Base-by-base conservation (phyloP, 2,329 filamentous ascomycete species). In the Ilyonectria sp. region DNA sequence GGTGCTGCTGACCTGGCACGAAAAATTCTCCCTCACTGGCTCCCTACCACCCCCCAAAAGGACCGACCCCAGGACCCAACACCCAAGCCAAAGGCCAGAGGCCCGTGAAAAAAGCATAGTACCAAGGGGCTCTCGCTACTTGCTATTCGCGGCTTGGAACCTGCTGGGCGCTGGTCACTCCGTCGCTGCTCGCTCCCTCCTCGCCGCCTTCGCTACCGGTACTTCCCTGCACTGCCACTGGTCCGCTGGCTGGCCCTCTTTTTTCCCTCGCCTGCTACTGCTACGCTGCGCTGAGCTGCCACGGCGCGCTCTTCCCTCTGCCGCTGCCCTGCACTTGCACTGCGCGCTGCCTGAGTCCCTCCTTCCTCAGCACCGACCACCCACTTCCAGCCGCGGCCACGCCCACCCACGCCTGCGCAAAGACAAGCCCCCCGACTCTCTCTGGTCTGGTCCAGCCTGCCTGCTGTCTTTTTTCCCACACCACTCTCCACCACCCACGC, bases 401-500 rank as follows among this genome's bases (percentile, higher is more conserved):
- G 43, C 56, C 40, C 40, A 31, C 35, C 59, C 49, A 60, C 63
- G 54, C 55, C 46, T 29, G 37, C 50, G 46, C 56, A 70, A 59
- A 69, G 68, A 53, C 49, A 53, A 53, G 60, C 68, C 55, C 62
- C 58, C 67, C 63, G 52, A 71, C 63, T 70, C 70, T 73, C 63
- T 69, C 67, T 75, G 71, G 71, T 70, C 70, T 69, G 71, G 71
- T 66, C 65, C 53, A 26, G 56, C 65, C 61, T 60, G 59, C 65
- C 50, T 56, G 50, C 63, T 68, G 56, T 61, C 71, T 70, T 70
- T 74, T 77, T 79, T 77, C 78, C 76, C 74, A 76, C 77, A 77
- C 74, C 73, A 74, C 78, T 79, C 77, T 80, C 80, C 78, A 78
- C 80, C 79, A 80, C 76, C 77, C 78, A 80, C 79, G 78, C 79